Evolutionary conservation across 2,329 filamentous ascomycete species (phyloP).

Genomic region (Exophiala lecanii-corni): DNA sequence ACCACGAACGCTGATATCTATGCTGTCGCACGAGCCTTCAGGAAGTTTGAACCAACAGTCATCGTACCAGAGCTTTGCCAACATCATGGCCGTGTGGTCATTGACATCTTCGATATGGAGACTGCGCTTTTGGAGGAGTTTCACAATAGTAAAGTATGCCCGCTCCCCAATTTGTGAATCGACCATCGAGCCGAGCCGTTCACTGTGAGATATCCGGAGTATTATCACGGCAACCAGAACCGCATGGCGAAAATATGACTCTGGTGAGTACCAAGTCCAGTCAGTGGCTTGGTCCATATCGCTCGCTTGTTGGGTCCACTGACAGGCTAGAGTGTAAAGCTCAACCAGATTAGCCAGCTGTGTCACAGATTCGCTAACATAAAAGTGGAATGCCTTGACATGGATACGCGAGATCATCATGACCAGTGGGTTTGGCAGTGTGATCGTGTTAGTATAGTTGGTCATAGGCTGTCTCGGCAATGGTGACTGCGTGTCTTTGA

Average conservation of each 20-base stretch:
- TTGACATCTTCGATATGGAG: slow-evolving; percentile 7
- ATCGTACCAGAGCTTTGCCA: slow-evolving; percentile 6
- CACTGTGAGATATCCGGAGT: slow-evolving; percentile 7
- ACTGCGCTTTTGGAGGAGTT: slow-evolving; percentile 2
- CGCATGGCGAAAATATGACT: slow-evolving; percentile 3
- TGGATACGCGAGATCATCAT: not conserved
- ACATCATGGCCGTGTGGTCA: not conserved
- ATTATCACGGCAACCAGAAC: slow-evolving; percentile 3
- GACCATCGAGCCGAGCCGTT: not conserved
- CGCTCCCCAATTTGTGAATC: slow-evolving; percentile 3
- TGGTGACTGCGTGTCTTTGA: not conserved
- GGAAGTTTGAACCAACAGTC: not conserved
- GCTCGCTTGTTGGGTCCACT: not conserved
- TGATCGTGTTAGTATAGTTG: not conserved
- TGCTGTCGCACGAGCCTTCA: slow-evolving; percentile 5
- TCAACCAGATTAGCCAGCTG: slow-evolving; percentile 3
- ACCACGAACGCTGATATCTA: slow-evolving; percentile 2
- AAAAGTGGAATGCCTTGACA: slow-evolving; percentile 6
- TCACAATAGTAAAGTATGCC: slow-evolving; percentile 6
- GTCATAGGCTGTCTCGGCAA: not conserved
- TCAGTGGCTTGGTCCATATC: slow-evolving; percentile 3
- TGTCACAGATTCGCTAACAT: not conserved
- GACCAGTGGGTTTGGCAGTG: not conserved
- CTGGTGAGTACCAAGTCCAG: slow-evolving; percentile 6
- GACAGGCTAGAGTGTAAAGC: slow-evolving; percentile 2